A percentile compares a stretch with the other conserved stretches of the same genome.
phyloP scores from a whole-genome alignment of 306 rosid genomes.

The Gleditsia sinensis region DNA sequence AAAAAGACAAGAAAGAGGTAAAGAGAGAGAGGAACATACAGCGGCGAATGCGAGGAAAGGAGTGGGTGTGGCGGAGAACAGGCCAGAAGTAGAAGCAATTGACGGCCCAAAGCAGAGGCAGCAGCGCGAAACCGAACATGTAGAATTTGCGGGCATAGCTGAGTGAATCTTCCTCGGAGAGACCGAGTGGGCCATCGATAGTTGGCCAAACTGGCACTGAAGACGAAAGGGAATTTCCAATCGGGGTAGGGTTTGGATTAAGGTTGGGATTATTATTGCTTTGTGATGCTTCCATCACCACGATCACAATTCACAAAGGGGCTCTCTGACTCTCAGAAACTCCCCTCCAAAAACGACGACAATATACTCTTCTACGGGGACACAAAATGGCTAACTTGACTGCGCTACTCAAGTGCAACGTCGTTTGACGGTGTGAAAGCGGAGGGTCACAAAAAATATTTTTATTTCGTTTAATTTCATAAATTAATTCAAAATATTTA shows the following conservation, averaged over 20 bases:
- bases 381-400: not conserved
- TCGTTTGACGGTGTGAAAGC: not conserved
- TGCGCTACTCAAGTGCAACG: not conserved
- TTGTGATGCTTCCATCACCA: slow-evolving; percentile 37
- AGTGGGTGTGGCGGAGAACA: slow-evolving; percentile 71
- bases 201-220: slow-evolving; percentile 77
- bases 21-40: slow-evolving; percentile 44
- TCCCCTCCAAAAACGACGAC: not conserved
- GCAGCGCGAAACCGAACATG: slow-evolving; percentile 77
- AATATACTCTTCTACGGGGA: not conserved
- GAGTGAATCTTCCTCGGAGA: slow-evolving; percentile 80
- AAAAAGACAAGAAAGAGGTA: not conserved
- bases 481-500: too few species aligned
- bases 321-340: not conserved
- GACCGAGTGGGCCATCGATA: slow-evolving; percentile 74
- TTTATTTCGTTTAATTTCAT: too few species aligned
- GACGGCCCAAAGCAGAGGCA: slow-evolving; percentile 93
- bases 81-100: slow-evolving; percentile 99
- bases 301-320: not conserved
- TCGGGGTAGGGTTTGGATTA: slow-evolving; percentile 36
- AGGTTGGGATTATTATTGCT: slow-evolving; percentile 14
- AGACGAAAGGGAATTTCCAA: slow-evolving; percentile 36
- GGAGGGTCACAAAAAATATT: too few species aligned
- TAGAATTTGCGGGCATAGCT: slow-evolving; percentile 76
- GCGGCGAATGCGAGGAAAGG: slow-evolving; percentile 79